Conservation (phyloP, 495 filamentous ascomycete species). For the Penicillium verhagenii region DNA sequence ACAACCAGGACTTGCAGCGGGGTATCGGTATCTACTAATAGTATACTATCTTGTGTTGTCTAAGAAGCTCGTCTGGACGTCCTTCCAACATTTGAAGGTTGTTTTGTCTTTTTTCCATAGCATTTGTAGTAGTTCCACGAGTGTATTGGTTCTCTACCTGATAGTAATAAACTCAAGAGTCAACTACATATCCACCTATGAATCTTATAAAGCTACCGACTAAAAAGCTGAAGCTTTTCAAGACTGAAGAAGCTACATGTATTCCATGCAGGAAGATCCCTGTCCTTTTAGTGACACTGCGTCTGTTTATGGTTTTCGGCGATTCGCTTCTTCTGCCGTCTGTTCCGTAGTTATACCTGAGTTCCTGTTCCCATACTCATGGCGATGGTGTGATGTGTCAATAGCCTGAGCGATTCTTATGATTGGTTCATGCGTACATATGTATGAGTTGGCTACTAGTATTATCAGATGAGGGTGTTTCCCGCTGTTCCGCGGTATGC, state of each 20-base stretch:
- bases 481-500: slow-evolving; percentile 9
- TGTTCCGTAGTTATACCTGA: background rate
- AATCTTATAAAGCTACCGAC: too few relatives aligned
- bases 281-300: slow-evolving; percentile 5
- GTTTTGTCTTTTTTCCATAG: background rate
- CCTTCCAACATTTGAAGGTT: too few relatives aligned
- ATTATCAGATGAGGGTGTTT: background rate
- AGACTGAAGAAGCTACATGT: slow-evolving; percentile 8
- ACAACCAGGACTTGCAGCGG: too few relatives aligned
- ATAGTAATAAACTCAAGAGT: too few relatives aligned
- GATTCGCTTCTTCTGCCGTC: background rate
- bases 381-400: slow-evolving; percentile 13
- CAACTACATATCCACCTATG: too few relatives aligned
- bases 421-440: background rate
- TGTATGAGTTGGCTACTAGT: background rate
- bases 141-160: too few relatives aligned
- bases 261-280: slow-evolving; percentile 19
- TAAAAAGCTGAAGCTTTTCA: background rate
- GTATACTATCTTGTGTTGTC: too few relatives aligned
- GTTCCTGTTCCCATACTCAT: background rate
- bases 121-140: too few relatives aligned
- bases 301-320: background rate
- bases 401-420: background rate
- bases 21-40: too few relatives aligned
- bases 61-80: too few relatives aligned